Base-by-base conservation (phyloP, 805 yeast genomes). In the Kodamaea jinghongensis region DNA sequence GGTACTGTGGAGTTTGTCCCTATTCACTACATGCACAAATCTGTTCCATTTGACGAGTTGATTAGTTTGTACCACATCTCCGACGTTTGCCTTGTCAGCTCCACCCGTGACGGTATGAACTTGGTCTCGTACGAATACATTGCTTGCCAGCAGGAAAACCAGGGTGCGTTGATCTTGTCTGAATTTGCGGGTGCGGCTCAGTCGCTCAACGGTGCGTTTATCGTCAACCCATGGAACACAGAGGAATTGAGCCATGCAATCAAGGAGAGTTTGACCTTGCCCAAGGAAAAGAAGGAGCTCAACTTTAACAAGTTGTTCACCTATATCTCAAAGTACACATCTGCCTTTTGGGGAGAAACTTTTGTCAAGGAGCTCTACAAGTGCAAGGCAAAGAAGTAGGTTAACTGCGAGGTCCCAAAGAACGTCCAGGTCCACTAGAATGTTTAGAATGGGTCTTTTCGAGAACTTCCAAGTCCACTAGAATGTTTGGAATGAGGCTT, bases 111-210 rank as follows among this genome's bases (percentile, higher is more conserved):
- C 60, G 99, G 99, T 52, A 93, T 93, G 99, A 93, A 93, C 60
- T 75, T 93, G 55, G 99, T 95, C 31, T 79, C 91, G 38, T 95
- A 88, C 60, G 99, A 93, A 65, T 93, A 93, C 63, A 88, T 93
- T 53, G 97, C 98, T 1, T 91, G 98, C 57, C 99, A 93, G 64
- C 76, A 81, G 46, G 81, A 82, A 34, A 80, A 80, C 45, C 81
- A 88, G 47, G 99, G 99, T 6, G 80, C 89, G 3, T 71, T 93
- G 50, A 86, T 93, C 35, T 62, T 93, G 46, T 83, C 95, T 30
- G 99, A 93, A 65, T 93, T 93, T 66, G 93, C 99, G 0, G 99
- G 99, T 35, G 99, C 99, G n/a, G 98, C 99, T 1, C 99, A 93
- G 65, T 85, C 95, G 1, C 70, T 93, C 47, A 91, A 93, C 56